Evolutionary conservation across 2,329 filamentous ascomycete species (phyloP), one percentile per base, ranked within the genome.

Genomic region (Aquanectria penicillioides): DNA sequence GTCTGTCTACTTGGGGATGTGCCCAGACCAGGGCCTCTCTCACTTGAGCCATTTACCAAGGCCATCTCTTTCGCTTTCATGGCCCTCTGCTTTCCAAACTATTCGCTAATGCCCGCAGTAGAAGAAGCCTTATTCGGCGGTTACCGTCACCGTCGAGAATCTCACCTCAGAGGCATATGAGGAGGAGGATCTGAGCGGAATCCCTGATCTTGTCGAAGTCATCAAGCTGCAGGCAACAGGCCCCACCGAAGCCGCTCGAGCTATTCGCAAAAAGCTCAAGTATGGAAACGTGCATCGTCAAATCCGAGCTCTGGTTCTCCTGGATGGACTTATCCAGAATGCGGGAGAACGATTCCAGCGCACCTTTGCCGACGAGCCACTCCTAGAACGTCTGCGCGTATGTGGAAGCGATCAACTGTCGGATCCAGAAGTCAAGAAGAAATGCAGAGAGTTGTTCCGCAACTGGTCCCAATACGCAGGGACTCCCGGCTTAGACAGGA

Each of bases 221-320:
- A 92, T 99, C 73, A 90, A 91, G 65, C 87, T 99, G 58, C 95
- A 99, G 77, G 84, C 86, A 22, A 91, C 91, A 6, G 95, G 95
- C 0, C 93, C 95, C 2, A 86, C 87, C 11, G 95, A 99, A 80
- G 94, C 94, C 58, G 93, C 94, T 51, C 88, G 95, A 72, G 94
- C 95, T 43, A 86, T 99, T 69, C 88, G 95, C 60, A 99, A 99
- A 86, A 98, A 98, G 81, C 86, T 99, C 84, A 99, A 99, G 80
- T 98, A 99, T 77, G 95, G 95, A 69, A 97, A 88, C 71, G 84
- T 92, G n/a, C 94, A 98, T 76, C 90, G 93, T 46, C 95, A 99
- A 76, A 83, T 98, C 28, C 88, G 95, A 59, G 91, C 95, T 29
- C 85, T 99, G 18, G 90, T 91, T 10, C 89, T 99, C 46, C 85